Percentiles rank a stretch among this genome's conserved stretches.
Conservation (phyloP, 768 basidiomycete species). For the Solioccasus polychromus region DNA sequence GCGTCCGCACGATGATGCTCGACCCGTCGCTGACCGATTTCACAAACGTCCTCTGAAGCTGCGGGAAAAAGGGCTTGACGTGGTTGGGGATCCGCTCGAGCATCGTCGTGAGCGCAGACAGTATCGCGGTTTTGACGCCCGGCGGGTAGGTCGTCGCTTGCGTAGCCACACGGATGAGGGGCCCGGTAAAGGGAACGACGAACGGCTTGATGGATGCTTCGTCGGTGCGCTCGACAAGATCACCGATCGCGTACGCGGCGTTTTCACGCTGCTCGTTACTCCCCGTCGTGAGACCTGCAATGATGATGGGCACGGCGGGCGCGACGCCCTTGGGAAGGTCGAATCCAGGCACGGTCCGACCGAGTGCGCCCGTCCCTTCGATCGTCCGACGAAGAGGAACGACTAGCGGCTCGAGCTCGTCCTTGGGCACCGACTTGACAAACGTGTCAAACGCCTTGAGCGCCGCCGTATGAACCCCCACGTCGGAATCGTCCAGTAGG, state of each 20-base stretch:
- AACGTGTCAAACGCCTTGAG: conserved; percentile 83
- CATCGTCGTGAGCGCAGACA: conserved; percentile 82
- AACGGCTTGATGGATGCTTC: conserved; percentile 87
- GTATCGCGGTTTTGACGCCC: conserved; percentile 88
- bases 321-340: conserved; percentile 79
- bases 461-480: conserved; percentile 76
- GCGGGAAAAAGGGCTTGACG: conserved; percentile 98
- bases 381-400: conserved; percentile 86
- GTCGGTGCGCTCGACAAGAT: conserved; percentile 88
- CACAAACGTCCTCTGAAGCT: conserved; percentile 93
- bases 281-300: conserved; percentile 90
- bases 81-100: conserved; percentile 81
- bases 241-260: conserved; percentile 94
- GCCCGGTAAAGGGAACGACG: conserved; percentile 93
- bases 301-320: conserved; percentile 81
- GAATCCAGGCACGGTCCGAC: conserved; percentile 80
- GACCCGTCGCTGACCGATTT: conserved; percentile 84
- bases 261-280: conserved; percentile 95
- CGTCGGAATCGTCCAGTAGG: conserved; percentile 73
- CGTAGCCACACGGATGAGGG: conserved; percentile 91
- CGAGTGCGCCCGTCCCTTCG: conserved; percentile 79
- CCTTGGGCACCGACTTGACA: conserved; percentile 88
- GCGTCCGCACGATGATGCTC: conserved; percentile 73
- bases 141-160: conserved; percentile 88
- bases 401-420: conserved; percentile 88